phyloP scores from a whole-genome alignment of 441 rosid genomes.

The California macrophylla region DNA sequence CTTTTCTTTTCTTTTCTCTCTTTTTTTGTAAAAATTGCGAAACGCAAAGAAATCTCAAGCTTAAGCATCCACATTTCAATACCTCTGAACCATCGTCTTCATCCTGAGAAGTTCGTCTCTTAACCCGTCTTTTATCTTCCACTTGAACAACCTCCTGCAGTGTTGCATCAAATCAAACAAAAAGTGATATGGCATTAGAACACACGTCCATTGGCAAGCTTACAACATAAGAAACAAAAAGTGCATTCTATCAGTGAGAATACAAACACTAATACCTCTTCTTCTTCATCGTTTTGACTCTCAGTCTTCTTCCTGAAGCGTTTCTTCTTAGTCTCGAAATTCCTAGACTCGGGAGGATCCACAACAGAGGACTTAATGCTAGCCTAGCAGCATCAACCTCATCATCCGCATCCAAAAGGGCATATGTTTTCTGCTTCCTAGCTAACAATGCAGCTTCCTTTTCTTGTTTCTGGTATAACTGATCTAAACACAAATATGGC shows the following conservation, averaged over 20 bases:
- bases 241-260: constrained; percentile 11
- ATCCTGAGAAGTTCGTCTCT: constrained; percentile 42
- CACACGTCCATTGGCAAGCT: constrained; percentile 17
- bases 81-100: constrained; percentile 82
- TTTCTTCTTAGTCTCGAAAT: constrained; percentile 42
- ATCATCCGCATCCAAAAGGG: constrained; percentile 60
- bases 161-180: constrained; percentile 19
- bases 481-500: constrained; percentile 5
- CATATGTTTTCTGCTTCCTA: constrained; percentile 57
- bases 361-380: constrained; percentile 27
- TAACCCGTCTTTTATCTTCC: constrained; percentile 43
- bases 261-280: constrained; percentile 46
- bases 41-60: background rate
- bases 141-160: constrained; percentile 41
- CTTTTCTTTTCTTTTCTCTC: background rate
- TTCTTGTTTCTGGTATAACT: constrained; percentile 76
- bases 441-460: constrained; percentile 75
- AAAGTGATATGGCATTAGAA: constrained; percentile 17
- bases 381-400: constrained; percentile 24
- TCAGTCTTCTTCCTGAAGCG: constrained; percentile 73
- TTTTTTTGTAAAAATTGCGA: background rate
- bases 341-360: constrained; percentile 32
- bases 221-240: constrained; percentile 22
- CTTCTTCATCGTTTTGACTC: constrained; percentile 57
- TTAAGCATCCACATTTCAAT: constrained; percentile 15